A percentile compares a stretch with the other conserved stretches of the same genome.
Conservation (phyloP, 2,329 filamentous ascomycete species). For the Thermoascus crustaceus region DNA sequence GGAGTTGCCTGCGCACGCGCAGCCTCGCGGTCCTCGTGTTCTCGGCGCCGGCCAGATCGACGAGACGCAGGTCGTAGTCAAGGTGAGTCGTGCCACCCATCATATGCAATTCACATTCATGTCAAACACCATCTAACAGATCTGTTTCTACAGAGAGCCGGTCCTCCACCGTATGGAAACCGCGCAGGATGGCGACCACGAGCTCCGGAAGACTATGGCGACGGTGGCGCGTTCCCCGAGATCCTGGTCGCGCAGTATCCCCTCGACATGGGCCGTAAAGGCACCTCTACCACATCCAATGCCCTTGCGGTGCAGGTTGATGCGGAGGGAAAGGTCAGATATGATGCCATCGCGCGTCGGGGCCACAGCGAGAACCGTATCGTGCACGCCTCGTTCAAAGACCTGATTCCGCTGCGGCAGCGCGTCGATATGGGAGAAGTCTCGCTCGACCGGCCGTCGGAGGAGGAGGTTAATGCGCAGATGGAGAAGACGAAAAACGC, state of each 20-base stretch:
- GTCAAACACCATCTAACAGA: conserved; percentile 5
- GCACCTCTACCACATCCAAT: conserved; percentile 61
- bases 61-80: conserved; percentile 75
- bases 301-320: conserved; percentile 90
- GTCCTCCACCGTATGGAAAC: conserved; percentile 81
- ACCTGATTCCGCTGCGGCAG: conserved; percentile 87
- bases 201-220: conserved; percentile 81
- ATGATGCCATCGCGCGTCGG: conserved; percentile 85
- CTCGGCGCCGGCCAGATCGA: conserved; percentile 72
- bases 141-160: conserved; percentile 52
- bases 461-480: conserved; percentile 74
- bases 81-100: conserved; percentile 40
- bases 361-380: conserved; percentile 78
- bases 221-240: conserved; percentile 94
- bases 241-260: conserved; percentile 92
- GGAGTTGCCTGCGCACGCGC: conserved; percentile 61
- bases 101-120: conserved; percentile 10
- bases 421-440: conserved; percentile 89
- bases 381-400: conserved; percentile 92
- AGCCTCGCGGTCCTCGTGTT: conserved; percentile 73
- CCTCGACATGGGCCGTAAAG: conserved; percentile 84
- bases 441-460: conserved; percentile 71
- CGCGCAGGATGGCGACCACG: conserved; percentile 86
- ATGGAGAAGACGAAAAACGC: conserved; percentile 85
- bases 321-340: conserved; percentile 85